Evolutionary conservation across 2,329 filamentous ascomycete genomes (phyloP).

Genomic region (Cordyceps cicadae): DNA sequence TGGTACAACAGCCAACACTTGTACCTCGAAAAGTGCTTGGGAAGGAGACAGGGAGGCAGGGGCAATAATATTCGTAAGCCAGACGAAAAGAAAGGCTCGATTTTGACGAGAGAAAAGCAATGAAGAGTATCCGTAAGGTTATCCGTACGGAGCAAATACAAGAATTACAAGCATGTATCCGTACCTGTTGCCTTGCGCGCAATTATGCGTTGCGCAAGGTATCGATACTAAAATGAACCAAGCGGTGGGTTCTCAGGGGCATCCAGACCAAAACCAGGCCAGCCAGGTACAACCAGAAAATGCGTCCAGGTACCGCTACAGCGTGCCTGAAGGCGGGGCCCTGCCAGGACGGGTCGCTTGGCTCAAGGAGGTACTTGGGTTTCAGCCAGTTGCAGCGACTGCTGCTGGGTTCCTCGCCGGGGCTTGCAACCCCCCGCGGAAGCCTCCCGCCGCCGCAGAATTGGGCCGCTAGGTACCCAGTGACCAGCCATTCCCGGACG

Average conservation of each 20-base stretch:
- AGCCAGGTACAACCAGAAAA: not conserved
- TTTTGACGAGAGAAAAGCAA: slow-evolving; percentile 7
- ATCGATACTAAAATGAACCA: no score
- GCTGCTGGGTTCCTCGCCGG: not conserved
- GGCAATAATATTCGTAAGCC: not conserved
- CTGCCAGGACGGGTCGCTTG: not conserved
- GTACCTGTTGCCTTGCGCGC: not conserved
- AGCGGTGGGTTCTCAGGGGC: not conserved
- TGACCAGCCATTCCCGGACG: slow-evolving; percentile 1
- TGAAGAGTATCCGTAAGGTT: not conserved
- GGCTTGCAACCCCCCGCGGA: slow-evolving; percentile 1
- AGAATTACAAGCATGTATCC: not conserved
- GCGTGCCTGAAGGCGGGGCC: slow-evolving; percentile 1
- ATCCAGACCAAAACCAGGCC: not conserved
- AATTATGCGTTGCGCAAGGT: not conserved
- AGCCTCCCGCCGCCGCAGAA: slow-evolving; percentile 4
- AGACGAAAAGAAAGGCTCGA: not conserved
- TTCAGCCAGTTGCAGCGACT: not conserved
- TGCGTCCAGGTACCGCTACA: slow-evolving; percentile 1
- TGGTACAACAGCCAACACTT: not conserved
- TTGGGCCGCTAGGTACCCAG: slow-evolving; percentile 11
- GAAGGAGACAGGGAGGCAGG: not conserved
- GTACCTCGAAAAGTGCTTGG: not conserved
- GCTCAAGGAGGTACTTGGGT: slow-evolving; percentile 1
- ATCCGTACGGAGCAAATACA: no score